phyloP scores from a whole-genome alignment of 176 grass and related monocot genomes.

The Bolboschoenus planiculmis region DNA sequence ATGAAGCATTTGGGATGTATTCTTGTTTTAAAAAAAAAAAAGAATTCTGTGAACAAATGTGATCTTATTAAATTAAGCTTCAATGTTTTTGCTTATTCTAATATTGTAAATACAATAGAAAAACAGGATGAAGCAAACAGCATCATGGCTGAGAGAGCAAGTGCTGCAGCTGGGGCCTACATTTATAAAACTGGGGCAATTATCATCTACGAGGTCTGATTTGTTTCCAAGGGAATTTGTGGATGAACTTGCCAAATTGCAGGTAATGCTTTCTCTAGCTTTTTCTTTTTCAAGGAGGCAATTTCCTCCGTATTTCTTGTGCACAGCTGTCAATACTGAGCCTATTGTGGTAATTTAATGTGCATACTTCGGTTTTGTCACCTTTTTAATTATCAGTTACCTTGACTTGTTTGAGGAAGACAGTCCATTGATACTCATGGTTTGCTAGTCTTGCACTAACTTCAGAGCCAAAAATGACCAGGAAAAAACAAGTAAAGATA shows the following conservation, averaged over 20 bases:
- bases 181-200: slow-evolving; percentile 94
- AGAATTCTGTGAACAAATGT: not conserved
- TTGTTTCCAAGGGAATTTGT: slow-evolving; percentile 82
- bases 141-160: slow-evolving; percentile 92
- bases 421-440: not conserved
- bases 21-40: not conserved
- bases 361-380: not conserved
- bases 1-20: not conserved
- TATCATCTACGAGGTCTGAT: slow-evolving; percentile 96
- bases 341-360: not conserved
- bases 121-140: slow-evolving; percentile 60
- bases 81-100: slow-evolving; percentile 13
- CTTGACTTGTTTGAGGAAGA: not conserved
- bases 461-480: not conserved
- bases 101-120: slow-evolving; percentile 41
- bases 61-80: not conserved
- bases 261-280: slow-evolving; percentile 38
- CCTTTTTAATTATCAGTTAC: not conserved
- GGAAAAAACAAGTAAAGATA: not conserved
- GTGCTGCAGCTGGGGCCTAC: slow-evolving; percentile 89
- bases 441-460: not conserved
- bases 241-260: slow-evolving; percentile 91
- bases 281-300: not conserved
- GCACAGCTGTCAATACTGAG: not conserved
- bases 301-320: not conserved